These are phyloP conservation scores for Astrephomene gubernaculifera DNA, from an alignment of 139 green algal species.

Conservation along the genomic window DNA sequence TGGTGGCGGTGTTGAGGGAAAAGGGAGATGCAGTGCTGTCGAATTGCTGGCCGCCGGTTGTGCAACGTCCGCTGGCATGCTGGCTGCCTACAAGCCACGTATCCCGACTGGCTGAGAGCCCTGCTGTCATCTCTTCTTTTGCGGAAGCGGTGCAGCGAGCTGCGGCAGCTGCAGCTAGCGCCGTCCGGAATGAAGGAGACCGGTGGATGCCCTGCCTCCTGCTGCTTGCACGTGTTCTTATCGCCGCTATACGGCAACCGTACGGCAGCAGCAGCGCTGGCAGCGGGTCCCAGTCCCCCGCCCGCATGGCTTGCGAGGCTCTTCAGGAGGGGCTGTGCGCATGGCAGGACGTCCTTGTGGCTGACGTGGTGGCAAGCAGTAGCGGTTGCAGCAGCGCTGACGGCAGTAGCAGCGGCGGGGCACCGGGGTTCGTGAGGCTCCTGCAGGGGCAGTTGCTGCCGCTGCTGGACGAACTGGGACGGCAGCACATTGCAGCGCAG, in stretches of 20 bases:
- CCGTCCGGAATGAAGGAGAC: not conserved
- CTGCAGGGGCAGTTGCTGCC: not conserved
- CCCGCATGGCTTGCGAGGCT: slow-evolving; percentile 2
- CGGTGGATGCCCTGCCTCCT: slow-evolving; percentile 17
- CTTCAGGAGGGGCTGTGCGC: slow-evolving; percentile 26
- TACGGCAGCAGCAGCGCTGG: not conserved
- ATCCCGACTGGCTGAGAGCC: too few relatives aligned
- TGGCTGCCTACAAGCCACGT: too few relatives aligned
- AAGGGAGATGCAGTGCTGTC: too few relatives aligned
- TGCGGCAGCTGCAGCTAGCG: not conserved
- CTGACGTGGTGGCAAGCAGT: not conserved
- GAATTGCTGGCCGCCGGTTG: too few relatives aligned
- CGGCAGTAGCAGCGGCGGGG: not conserved
- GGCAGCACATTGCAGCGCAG: not conserved
- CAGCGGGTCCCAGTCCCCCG: not conserved
- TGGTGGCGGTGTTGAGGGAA: not conserved
- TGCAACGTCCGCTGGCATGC: too few relatives aligned
- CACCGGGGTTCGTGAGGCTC: not conserved
- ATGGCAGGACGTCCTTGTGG: not conserved
- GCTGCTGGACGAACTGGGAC: not conserved
- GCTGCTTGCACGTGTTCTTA: not conserved
- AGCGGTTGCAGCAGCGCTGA: not conserved
- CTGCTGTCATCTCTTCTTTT: too few relatives aligned
- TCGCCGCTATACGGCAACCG: not conserved
- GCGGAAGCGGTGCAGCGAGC: not conserved